Evolutionary conservation across 306 rosid species (phyloP).

Genomic region (Ormosia semicastrata): DNA sequence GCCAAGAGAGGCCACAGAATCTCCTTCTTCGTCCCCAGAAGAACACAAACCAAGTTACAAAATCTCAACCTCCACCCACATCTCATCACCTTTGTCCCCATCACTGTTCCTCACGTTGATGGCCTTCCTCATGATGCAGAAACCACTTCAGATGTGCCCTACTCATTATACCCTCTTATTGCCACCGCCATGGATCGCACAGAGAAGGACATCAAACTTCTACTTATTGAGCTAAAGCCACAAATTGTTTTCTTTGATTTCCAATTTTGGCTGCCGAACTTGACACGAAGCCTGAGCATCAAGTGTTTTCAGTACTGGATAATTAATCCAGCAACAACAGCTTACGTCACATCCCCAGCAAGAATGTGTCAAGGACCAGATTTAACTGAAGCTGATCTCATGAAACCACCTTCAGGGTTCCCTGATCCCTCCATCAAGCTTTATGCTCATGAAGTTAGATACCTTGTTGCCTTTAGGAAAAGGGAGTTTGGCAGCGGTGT

Average conservation of each 20-base stretch:
- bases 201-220: constrained; percentile 7
- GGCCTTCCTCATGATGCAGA: constrained; percentile 34
- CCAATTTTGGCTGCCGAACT: constrained; percentile 18
- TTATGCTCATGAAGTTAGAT: constrained; percentile 11
- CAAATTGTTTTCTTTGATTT: constrained; percentile 34
- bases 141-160: constrained; percentile 36
- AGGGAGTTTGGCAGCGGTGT: constrained; percentile 23
- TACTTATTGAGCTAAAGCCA: constrained; percentile 12
- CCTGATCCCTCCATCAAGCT: constrained; percentile 25
- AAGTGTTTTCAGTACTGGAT: not conserved
- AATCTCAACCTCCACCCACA: constrained; percentile 22
- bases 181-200: constrained; percentile 32
- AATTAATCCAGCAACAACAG: not conserved
- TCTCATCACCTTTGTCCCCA: constrained; percentile 28
- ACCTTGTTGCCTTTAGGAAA: not conserved
- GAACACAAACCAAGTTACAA: constrained; percentile 12
- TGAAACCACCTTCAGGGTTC: not conserved
- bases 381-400: constrained; percentile 8
- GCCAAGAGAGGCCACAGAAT: constrained; percentile 26
- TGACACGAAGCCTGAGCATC: constrained; percentile 20
- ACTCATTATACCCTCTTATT: not conserved
- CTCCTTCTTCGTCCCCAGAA: constrained; percentile 25
- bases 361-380: not conserved
- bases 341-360: not conserved
- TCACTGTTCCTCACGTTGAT: constrained; percentile 24